Evolutionary conservation across 305 asterid species (phyloP), one percentile per base, ranked within the genome.

Genomic region (Fraxinus sp.): DNA sequence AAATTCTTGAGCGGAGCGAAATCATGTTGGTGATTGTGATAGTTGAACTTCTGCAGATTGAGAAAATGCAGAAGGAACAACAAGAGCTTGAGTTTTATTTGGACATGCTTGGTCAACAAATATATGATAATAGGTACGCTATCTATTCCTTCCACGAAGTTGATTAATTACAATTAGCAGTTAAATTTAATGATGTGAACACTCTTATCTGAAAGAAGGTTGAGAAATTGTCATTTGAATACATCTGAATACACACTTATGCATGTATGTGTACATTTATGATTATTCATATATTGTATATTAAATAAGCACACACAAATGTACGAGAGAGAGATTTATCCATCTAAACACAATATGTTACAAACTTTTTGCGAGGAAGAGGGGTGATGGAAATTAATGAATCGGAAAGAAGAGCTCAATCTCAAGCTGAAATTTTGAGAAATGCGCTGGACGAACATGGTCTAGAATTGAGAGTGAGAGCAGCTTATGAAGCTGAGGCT

Each of bases 401-500:
- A 85, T 96, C 98, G 0, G 97, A 92, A 88, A 92, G 81, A 82
- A 92, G 93, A 93, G 99, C 98, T 74, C 90, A 68, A 75, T 80
- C 87, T 75, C 97, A 92, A 92, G 97, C 95, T 90, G 93, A 89
- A 85, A 77, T 88, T 81, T 82, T 96, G 88, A 92, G 87, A 90
- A 91, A 87, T 88, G 98, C 95, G 79, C 88, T 96, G 49, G 94
- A 91, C 78, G 99, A 96, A 75, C 98, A 96, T 84, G 87, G 93
- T 85, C 92, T 95, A 80, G 98, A 92, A 87, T 88, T 96, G 91
- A 92, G 98, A 86, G 94, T 96, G 84, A 95, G 89, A 89, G 92
- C 99, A 74, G 99, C 98, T 80, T 90, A 93, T 89, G 99, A 96
- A 92, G 96, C 98, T 81, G 98, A 96, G 89, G 91, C 88, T 57